Percentiles rank a stretch among this genome's conserved stretches.
phyloP scores from a whole-genome alignment of 345 rosid genomes.

The Bruguiera sexangula region DNA sequence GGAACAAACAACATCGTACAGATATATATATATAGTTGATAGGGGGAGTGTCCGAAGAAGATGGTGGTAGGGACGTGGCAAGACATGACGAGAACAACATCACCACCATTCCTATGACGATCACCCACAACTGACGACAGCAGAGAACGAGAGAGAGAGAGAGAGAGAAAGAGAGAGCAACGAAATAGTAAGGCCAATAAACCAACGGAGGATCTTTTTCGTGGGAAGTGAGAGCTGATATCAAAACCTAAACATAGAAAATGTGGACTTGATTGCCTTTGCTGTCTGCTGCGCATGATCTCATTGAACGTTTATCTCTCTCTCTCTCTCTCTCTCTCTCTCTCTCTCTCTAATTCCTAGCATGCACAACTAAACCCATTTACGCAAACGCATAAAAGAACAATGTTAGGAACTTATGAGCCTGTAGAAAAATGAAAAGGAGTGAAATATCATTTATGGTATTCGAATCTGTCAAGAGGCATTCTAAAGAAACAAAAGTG shows the following conservation, averaged over 20 bases:
- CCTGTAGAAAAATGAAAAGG: too few species aligned
- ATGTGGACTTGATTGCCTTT: background rate
- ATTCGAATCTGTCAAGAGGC: too few species aligned
- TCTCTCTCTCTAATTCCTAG: background rate
- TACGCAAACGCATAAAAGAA: background rate
- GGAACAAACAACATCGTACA: too few species aligned
- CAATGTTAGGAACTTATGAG: background rate
- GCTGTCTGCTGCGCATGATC: background rate
- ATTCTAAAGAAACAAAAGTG: too few species aligned
- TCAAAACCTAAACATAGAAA: constrained; percentile 34
- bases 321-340: background rate
- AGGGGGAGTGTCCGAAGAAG: too few species aligned
- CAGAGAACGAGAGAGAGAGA: background rate
- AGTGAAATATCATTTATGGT: too few species aligned
- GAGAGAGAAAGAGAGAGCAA: background rate
- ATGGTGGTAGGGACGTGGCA: too few species aligned
- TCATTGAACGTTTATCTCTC: background rate
- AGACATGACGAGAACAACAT: constrained; percentile 12
- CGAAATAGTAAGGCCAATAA: constrained; percentile 4
- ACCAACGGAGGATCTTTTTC: constrained; percentile 42
- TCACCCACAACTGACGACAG: constrained; percentile 20
- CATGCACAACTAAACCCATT: background rate
- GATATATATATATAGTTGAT: too few species aligned
- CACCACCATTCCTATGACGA: constrained; percentile 15
- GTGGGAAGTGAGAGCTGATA: constrained; percentile 54